Conservation (phyloP, 495 filamentous ascomycete species). For the Tricharina praecox region DNA sequence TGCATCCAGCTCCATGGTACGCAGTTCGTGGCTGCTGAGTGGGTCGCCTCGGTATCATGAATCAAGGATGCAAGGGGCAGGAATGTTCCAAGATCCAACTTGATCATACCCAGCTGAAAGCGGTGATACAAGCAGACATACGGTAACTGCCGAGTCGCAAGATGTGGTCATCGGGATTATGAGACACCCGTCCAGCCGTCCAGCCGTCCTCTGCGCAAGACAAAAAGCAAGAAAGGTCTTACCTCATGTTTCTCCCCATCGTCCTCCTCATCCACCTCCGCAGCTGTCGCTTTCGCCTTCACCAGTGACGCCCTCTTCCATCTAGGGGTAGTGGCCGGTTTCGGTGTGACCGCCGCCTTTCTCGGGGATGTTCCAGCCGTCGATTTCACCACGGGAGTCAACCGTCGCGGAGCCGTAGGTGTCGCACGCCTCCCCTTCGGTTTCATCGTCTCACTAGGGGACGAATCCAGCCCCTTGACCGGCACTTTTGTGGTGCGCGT, state of each 20-base stretch:
- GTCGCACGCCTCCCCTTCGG: constrained; percentile 8
- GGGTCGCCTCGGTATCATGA: too few species aligned
- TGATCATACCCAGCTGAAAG: too few species aligned
- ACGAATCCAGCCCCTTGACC: constrained; percentile 30
- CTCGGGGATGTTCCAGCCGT: background rate
- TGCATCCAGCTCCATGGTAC: background rate
- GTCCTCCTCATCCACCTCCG: background rate
- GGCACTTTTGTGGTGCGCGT: constrained; percentile 38
- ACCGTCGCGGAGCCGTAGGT: constrained; percentile 3
- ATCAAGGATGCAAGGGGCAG: too few species aligned
- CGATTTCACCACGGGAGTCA: background rate
- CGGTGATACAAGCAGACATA: too few species aligned
- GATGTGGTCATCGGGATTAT: too few species aligned
- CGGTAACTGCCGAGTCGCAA: too few species aligned
- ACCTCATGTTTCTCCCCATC: background rate
- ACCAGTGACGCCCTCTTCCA: background rate
- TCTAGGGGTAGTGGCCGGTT: constrained; percentile 3
- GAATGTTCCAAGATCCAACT: too few species aligned
- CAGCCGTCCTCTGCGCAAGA: background rate
- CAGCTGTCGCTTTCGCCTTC: background rate
- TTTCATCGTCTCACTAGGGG: constrained; percentile 7
- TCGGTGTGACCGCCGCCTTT: background rate
- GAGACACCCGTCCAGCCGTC: background rate
- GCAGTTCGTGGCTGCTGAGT: too few species aligned
- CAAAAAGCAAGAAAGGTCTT: background rate